Percentiles rank a stretch among this genome's conserved stretches.
Evolutionary conservation across 805 yeast genomes (phyloP).

Genomic region (Candida piceae): DNA sequence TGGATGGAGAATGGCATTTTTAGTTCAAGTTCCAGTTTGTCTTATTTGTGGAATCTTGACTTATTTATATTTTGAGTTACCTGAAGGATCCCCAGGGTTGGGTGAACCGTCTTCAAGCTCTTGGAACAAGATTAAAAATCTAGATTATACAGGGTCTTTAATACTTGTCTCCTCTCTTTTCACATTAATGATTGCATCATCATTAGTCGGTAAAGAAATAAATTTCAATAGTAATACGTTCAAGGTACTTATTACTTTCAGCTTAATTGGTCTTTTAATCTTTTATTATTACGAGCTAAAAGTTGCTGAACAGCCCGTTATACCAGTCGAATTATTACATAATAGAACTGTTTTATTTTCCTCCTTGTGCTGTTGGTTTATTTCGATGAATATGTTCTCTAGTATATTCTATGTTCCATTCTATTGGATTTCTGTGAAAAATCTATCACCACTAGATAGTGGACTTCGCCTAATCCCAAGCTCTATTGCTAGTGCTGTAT

Average conservation of each 20-base stretch:
- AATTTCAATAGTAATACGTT: conserved; percentile 43
- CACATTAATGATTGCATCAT: conserved; percentile 56
- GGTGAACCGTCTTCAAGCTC: conserved; percentile 43
- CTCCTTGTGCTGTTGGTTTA: conserved; percentile 64
- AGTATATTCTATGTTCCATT: conserved; percentile 68
- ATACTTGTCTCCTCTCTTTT: conserved; percentile 55
- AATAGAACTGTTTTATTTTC: conserved; percentile 60
- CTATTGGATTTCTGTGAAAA: conserved; percentile 35
- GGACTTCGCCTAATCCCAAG: conserved; percentile 48
- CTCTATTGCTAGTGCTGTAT: conserved; percentile 61
- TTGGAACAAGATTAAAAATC: conserved; percentile 45
- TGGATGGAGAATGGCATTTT: conserved; percentile 67
- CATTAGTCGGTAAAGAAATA: conserved; percentile 57
- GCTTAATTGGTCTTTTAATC: conserved; percentile 29
- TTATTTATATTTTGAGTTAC: conserved; percentile 33
- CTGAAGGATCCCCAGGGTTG: conserved; percentile 44
- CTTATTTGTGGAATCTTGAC: conserved; percentile 36
- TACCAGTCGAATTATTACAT: conserved; percentile 55
- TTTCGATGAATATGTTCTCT: conserved; percentile 63
- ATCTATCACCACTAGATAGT: conserved; percentile 22
- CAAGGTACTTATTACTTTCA: conserved; percentile 26
- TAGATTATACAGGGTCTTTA: conserved; percentile 64
- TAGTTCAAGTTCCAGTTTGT: conserved; percentile 49
- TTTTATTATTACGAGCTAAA: conserved; percentile 50
- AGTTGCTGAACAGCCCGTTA: conserved; percentile 57